Percentiles rank a stretch among this genome's conserved stretches.
Evolutionary conservation across 2,329 filamentous ascomycete genomes (phyloP).

Genomic region (Paecilomyces formosus): DNA sequence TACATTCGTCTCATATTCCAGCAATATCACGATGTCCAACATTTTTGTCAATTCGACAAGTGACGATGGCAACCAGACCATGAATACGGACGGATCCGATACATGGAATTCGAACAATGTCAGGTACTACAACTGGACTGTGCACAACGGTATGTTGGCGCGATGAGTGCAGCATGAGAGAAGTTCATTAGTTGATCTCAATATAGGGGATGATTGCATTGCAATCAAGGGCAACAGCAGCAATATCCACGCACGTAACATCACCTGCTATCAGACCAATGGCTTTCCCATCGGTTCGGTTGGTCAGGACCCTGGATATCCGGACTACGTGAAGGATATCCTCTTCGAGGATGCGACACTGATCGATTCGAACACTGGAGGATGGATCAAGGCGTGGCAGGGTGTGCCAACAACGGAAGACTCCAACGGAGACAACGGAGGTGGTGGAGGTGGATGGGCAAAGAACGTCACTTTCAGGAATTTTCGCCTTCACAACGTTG

Average conservation of each 20-base stretch:
- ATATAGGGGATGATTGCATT: conserved; percentile 28
- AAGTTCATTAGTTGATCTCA: neutral
- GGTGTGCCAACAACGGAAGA: conserved; percentile 10
- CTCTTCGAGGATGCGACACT: conserved; percentile 24
- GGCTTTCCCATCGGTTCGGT: conserved; percentile 34
- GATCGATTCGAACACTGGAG: conserved; percentile 13
- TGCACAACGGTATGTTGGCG: conserved; percentile 10
- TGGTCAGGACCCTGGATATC: conserved; percentile 29
- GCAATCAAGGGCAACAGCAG: conserved; percentile 35
- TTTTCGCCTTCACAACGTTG: conserved; percentile 15
- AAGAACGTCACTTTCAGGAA: conserved; percentile 17
- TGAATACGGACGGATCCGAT: conserved; percentile 46
- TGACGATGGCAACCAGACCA: conserved; percentile 37
- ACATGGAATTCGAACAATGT: conserved; percentile 46
- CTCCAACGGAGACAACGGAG: conserved; percentile 15
- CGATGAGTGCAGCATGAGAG: neutral
- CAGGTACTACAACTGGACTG: conserved; percentile 41
- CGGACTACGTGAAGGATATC: conserved; percentile 31
- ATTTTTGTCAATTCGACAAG: conserved; percentile 46
- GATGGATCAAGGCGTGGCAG: conserved; percentile 19
- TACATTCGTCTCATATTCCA: conserved; percentile 38
- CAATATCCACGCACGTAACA: conserved; percentile 32
- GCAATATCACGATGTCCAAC: conserved; percentile 47
- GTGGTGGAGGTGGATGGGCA: conserved; percentile 14
- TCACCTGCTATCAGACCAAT: conserved; percentile 29